These are phyloP conservation scores for Apiotrichum domesticum DNA, from an alignment of 1,284 basidiomycete species.

Conservation along the genomic window DNA sequence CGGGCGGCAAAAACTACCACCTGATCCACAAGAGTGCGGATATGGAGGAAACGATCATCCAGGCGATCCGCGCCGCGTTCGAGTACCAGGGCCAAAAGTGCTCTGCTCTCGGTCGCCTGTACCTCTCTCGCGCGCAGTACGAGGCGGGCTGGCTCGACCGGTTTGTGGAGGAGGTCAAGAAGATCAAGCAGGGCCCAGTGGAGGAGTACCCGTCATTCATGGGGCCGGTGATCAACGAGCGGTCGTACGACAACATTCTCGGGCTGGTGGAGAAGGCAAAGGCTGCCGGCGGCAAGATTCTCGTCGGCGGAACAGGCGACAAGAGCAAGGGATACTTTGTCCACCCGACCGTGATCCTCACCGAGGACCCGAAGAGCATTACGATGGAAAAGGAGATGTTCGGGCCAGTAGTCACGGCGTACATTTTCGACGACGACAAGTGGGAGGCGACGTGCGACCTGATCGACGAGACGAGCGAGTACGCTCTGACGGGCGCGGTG, in stretches of 20 bases:
- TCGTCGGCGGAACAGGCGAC: conserved; percentile 76
- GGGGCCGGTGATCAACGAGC: conserved; percentile 85
- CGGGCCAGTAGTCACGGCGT: conserved; percentile 91
- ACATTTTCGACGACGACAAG: conserved; percentile 80
- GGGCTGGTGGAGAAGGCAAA: conserved; percentile 83
- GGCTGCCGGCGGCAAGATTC: conserved; percentile 77
- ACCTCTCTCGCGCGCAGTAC: conserved; percentile 86
- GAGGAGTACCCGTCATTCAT: conserved; percentile 80
- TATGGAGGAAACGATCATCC: conserved; percentile 77
- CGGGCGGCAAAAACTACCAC: conserved; percentile 91
- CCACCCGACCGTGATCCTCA: conserved; percentile 90
- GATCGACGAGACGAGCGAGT: conserved; percentile 79
- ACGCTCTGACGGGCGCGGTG: conserved; percentile 88
- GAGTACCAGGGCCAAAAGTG: conserved; percentile 99
- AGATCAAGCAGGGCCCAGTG: conserved; percentile 77
- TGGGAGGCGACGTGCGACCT: conserved; percentile 75
- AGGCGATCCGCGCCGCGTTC: conserved; percentile 83
- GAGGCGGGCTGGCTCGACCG: conserved; percentile 76
- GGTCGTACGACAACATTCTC: conserved; percentile 83
- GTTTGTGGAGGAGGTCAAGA: conserved; percentile 66
- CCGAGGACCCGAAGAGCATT: conserved; percentile 81
- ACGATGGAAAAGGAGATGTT: conserved; percentile 97
- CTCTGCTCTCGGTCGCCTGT: conserved; percentile 84
- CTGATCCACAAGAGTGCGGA: conserved; percentile 83
- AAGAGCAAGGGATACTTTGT: conserved; percentile 91